Evolutionary conservation across 306 rosid species (phyloP).

Genomic region (Pterocarpus macrocarpus): DNA sequence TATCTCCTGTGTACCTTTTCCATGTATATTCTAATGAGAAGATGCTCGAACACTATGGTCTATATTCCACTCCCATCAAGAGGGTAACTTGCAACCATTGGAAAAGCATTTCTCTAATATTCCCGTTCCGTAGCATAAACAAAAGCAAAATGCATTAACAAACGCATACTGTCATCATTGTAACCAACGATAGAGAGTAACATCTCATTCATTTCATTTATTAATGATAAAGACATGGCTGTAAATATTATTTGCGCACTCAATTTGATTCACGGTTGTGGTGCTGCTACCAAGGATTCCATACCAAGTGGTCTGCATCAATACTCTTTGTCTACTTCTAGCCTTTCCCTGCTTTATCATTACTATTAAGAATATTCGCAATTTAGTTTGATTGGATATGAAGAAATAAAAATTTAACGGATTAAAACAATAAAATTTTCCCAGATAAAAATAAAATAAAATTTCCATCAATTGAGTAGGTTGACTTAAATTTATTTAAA

Average conservation of each 20-base stretch:
- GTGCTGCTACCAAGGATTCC: slow-evolving; percentile 18
- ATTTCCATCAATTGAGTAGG: too few relatives aligned
- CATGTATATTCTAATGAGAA: slow-evolving; percentile 9
- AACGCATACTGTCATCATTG: slow-evolving; percentile 20
- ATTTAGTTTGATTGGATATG: too few relatives aligned
- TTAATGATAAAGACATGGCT: slow-evolving; percentile 5
- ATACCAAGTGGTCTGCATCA: slow-evolving; percentile 5
- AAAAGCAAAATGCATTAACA: slow-evolving; percentile 13
- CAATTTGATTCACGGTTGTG: not conserved
- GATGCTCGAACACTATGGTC: slow-evolving; percentile 39
- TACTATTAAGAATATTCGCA: too few relatives aligned
- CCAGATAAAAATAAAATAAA: too few relatives aligned
- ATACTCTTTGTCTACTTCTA: not conserved
- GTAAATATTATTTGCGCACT: not conserved
- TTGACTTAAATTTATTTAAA: too few relatives aligned
- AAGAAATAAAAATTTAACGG: too few relatives aligned
- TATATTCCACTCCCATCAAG: slow-evolving; percentile 42
- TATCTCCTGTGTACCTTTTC: not conserved
- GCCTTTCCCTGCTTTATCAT: too few relatives aligned
- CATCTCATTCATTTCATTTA: slow-evolving; percentile 20
- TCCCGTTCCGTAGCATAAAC: not conserved
- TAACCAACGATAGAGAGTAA: not conserved
- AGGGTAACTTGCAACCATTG: slow-evolving; percentile 34
- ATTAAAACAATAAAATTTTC: too few relatives aligned
- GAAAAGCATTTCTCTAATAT: slow-evolving; percentile 23